phyloP scores from a whole-genome alignment of 2,329 filamentous ascomycete species.

The Ophiocordyceps camponoti-saundersi region DNA sequence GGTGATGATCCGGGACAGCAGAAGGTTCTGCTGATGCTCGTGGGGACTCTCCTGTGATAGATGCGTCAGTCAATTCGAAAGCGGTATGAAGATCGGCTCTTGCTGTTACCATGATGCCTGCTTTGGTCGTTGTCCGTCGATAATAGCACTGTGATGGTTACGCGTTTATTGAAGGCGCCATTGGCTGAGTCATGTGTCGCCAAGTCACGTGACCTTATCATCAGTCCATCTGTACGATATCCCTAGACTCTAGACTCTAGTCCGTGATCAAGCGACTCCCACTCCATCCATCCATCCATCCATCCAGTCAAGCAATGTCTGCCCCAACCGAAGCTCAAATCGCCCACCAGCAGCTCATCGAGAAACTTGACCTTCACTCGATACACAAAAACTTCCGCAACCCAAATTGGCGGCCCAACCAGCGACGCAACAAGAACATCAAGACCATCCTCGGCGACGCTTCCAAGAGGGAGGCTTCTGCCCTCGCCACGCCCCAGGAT shows the following conservation, averaged over 20 bases:
- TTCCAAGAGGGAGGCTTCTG: slow-evolving; percentile 74
- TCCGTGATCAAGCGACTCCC: not conserved
- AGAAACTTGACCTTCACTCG: slow-evolving; percentile 79
- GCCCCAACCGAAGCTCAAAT: slow-evolving; percentile 58
- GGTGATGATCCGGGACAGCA: slow-evolving; percentile 88
- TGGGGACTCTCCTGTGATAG: slow-evolving; percentile 68
- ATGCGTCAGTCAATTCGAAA: not conserved
- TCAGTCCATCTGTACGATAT: not conserved
- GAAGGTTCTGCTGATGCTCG: slow-evolving; percentile 87
- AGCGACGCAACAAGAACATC: slow-evolving; percentile 96
- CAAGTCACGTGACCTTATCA: not conserved
- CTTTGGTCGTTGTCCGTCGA: not conserved
- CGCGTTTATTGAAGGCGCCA: not conserved
- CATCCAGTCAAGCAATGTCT: slow-evolving; percentile 21
- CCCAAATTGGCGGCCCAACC: slow-evolving; percentile 74
- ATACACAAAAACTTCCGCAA: slow-evolving; percentile 84
- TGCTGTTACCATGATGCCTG: not conserved
- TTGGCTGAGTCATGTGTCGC: not conserved
- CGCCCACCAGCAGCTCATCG: slow-evolving; percentile 71
- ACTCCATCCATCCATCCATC: too few species aligned
- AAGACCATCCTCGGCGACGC: slow-evolving; percentile 90
- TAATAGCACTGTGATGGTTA: not conserved
- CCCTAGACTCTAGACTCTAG: not conserved
- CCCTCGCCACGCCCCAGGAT: slow-evolving; percentile 63
- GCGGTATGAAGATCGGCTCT: not conserved